Evolutionary conservation across 257 asterid species (phyloP), one percentile per base, ranked within the genome.

Genomic region (Catharanthus roseus): DNA sequence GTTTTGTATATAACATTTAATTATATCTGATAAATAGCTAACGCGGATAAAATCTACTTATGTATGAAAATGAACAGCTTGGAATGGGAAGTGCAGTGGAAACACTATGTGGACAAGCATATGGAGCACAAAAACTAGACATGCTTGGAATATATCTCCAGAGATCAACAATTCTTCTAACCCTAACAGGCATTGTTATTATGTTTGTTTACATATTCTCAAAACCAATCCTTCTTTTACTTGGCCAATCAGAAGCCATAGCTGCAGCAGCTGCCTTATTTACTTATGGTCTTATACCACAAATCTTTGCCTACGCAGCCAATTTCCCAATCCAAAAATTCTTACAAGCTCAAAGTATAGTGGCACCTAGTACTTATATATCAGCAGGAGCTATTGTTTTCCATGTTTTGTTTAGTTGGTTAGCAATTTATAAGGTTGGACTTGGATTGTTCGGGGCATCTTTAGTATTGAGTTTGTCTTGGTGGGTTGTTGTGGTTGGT

Each of bases 41-140:
- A 16, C 23, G 18, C 1, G 24, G 16, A 16, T 49, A 38, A 38
- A 49, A 49, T 49, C 55, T 49, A 16, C 55, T 38, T 38, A 38
- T 38, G 3, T 38, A 38, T 38, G n/a, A 38, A 38, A 38, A 54
- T 36, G 51, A n/a, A 69, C 83, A 53, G 79, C 71, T n/a, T 50
- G 92, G 95, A 15, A 88, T 88, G 95, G 95, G 95, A 21, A 88
- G 95, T 65, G 95, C 92, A 0, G 92, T 88, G n/a, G 95, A 88
- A 67, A 88, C 95, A 18, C 68, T 88, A 3, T 88, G 95, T 16
- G 90, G 92, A 26, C 95, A 88, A 66, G 95, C 95, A 7, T 86
- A 68, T 54, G 91, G 95, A 23, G 91, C 95, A 0, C 75, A 82
- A 19, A 70, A 65, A 55, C 76, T 72, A 56, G 83, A 80, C 2